Evolutionary conservation across 805 yeast species (phyloP), one percentile per base, ranked within the genome.

Genomic region (Lipomyces orientalis): DNA sequence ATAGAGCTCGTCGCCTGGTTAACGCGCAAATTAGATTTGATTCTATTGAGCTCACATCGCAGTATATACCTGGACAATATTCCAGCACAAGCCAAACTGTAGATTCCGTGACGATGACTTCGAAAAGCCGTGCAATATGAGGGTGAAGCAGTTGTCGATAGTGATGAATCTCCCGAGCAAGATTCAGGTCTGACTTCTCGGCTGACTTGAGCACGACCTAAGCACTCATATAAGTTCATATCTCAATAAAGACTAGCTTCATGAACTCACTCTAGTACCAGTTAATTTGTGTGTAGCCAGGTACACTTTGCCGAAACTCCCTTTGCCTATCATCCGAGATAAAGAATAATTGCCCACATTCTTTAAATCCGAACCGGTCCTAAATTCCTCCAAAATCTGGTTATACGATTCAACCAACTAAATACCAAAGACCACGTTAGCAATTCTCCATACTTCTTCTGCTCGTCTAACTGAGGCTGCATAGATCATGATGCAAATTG

Each of bases 241-340:
- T 0, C 25, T 46, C 8, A 46, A n/a, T 57, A 29, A 29, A 54
- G 2, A 46, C 9, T 3, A 12, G 55, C 25, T 35, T 22, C 22
- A n/a, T 52, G 2, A 16, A 58, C 70, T 31, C 71, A 75, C 90
- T 75, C 86, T 88, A n/a, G 87, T 82, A 64, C 87, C 87, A 10
- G 97, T 85, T 58, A 93, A 81, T 61, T 84, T 84, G 75, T 94
- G 98, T 49, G 82, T 82, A 1, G 97, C 98, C 37, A 94, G 80
- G 76, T 89, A 95, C 0, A 93, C 97, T 75, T 90, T 90, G 8
- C 98, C 98, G 82, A 93, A 94, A 10, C 95, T 73, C 31, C 98
- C 98, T 73, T 91, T 93, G 1, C 98, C 98, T 29, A 94, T 89
- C 71, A 88, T 90, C 66, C 87, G 82, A 6, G 87, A 74, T 7